Conservation (phyloP, 345 rosid genomes). For the Passiflora organensis region DNA sequence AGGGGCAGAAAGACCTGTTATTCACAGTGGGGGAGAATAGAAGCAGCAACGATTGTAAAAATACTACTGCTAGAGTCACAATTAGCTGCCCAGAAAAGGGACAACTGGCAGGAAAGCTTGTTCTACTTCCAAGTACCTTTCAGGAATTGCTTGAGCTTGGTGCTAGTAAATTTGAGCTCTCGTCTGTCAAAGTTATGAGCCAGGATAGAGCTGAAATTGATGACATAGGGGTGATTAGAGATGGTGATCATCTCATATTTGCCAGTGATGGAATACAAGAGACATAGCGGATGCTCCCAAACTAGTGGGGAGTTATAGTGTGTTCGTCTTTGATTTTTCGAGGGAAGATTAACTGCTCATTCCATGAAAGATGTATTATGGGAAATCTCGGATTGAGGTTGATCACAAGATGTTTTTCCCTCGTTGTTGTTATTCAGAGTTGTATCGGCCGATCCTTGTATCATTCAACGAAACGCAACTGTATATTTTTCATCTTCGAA, state of each 20-base stretch:
- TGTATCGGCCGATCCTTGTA: no score
- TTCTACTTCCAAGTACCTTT: conserved; percentile 54
- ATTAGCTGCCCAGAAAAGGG: conserved; percentile 61
- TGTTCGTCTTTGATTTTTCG: no score
- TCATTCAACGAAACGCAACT: no score
- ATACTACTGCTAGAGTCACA: conserved; percentile 55
- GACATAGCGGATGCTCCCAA: background rate
- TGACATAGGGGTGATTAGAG: conserved; percentile 62
- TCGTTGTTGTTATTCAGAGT: no score
- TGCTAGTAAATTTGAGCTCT: conserved; percentile 48
- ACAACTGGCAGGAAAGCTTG: conserved; percentile 44
- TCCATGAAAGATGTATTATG: no score
- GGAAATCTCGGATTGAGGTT: no score
- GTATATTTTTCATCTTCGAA: no score
- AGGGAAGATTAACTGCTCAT: no score
- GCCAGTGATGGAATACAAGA: conserved; percentile 15
- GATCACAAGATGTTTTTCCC: no score
- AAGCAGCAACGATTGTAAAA: conserved; percentile 4
- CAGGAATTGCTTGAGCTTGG: conserved; percentile 61
- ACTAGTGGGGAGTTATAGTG: background rate
- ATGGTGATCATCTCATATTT: conserved; percentile 74
- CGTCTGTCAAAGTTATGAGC: conserved; percentile 40
- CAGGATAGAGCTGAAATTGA: conserved; percentile 67
- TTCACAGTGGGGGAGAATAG: conserved; percentile 23
- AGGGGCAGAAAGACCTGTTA: conserved; percentile 27